These are phyloP conservation scores for Hyparrhenia diplandra DNA, from an alignment of 176 grass and related monocot genomes.

Conservation along the genomic window DNA sequence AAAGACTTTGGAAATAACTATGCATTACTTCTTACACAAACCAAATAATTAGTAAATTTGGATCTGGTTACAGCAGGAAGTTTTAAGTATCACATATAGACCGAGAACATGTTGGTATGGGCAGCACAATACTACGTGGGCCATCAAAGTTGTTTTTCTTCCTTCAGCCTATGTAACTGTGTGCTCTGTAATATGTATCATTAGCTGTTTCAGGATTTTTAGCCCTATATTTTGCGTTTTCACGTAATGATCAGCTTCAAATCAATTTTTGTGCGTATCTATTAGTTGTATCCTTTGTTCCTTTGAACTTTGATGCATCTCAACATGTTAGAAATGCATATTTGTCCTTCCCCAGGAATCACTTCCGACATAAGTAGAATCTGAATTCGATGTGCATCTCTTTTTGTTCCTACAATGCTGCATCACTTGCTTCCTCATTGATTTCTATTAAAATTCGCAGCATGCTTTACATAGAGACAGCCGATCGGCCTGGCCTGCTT, in stretches of 20 bases:
- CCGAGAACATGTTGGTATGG: background rate
- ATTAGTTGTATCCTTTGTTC: background rate
- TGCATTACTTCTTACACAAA: background rate
- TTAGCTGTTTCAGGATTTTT: background rate
- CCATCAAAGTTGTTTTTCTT: background rate
- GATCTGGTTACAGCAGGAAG: background rate
- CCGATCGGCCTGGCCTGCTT: slow-evolving; percentile 86
- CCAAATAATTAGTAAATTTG: background rate
- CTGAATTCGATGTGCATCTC: background rate
- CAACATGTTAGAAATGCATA: background rate
- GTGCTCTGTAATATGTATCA: background rate
- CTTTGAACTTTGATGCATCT: background rate
- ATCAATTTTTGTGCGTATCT: background rate
- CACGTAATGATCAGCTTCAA: background rate
- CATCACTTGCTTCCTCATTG: slow-evolving; percentile 18
- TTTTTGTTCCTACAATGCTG: background rate
- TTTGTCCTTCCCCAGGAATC: background rate
- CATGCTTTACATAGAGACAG: slow-evolving; percentile 95
- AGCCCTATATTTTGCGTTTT: background rate
- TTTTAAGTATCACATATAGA: background rate
- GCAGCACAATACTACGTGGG: background rate
- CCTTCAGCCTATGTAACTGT: background rate
- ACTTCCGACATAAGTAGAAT: background rate
- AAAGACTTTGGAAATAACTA: background rate
- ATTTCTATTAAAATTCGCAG: slow-evolving; percentile 35